phyloP scores from a whole-genome alignment of 331 rosid species.

The Dryas integrifolia region DNA sequence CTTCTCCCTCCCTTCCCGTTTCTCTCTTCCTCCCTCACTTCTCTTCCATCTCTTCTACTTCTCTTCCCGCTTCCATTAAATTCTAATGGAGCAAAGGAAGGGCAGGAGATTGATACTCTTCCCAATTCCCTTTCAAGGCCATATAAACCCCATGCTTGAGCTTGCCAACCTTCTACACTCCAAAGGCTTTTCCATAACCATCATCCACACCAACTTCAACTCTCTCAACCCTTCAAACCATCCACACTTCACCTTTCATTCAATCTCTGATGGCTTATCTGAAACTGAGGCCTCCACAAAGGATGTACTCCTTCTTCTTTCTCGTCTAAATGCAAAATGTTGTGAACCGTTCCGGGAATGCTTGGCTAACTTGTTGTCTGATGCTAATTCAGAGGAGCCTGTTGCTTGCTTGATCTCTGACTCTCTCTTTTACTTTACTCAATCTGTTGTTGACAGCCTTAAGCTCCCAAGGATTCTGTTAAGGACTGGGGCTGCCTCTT shows the following conservation, averaged over 20 bases:
- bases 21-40: too few relatives aligned
- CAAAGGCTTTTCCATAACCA: conserved; percentile 32
- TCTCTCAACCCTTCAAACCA: conserved; percentile 29
- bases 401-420: conserved; percentile 33
- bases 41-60: too few relatives aligned
- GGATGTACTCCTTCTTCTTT: not conserved
- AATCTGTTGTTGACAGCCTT: conserved; percentile 30
- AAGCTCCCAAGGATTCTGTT: conserved; percentile 38
- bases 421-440: conserved; percentile 11
- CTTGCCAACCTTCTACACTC: conserved; percentile 27
- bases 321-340: conserved; percentile 28
- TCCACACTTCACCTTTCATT: conserved; percentile 29
- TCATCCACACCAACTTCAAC: conserved; percentile 25
- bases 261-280: conserved; percentile 14
- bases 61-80: too few relatives aligned
- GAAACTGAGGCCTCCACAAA: conserved; percentile 1
- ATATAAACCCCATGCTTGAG: conserved; percentile 29
- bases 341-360: conserved; percentile 25
- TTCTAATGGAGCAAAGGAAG: conserved; percentile 14
- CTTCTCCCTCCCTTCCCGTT: too few relatives aligned
- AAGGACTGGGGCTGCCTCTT: conserved; percentile 25
- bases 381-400: conserved; percentile 27
- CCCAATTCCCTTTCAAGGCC: conserved; percentile 34
- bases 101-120: conserved; percentile 26
- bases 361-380: conserved; percentile 25